Evolutionary conservation across 148 eudicot species (phyloP).

Genomic region (Talinum fruticosum): DNA sequence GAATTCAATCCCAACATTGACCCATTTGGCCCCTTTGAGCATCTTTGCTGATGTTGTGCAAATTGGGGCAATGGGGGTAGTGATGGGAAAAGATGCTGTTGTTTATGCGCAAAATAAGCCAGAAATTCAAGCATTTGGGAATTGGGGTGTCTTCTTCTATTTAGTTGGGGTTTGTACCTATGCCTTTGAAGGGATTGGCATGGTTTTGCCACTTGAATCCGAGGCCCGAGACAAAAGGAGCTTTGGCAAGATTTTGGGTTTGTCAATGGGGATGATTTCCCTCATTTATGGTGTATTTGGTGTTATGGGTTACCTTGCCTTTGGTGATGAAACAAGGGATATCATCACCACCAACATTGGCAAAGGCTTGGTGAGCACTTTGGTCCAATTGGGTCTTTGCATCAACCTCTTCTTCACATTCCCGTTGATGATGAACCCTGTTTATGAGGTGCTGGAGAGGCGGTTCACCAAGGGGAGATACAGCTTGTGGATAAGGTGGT

Average conservation of each 20-base stretch:
- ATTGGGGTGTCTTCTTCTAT: conserved; percentile 37
- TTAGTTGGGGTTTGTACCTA: conserved; percentile 52
- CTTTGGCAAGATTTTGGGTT: conserved; percentile 41
- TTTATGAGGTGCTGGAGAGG: conserved; percentile 79
- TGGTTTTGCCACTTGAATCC: conserved; percentile 53
- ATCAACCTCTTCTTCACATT: conserved; percentile 65
- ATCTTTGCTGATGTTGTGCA: conserved; percentile 60
- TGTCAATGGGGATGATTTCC: conserved; percentile 57
- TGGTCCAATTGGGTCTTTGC: conserved; percentile 67
- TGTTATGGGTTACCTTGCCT: conserved; percentile 66
- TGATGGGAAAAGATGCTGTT: conserved; percentile 41
- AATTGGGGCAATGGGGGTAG: conserved; percentile 53
- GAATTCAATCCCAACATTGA: conserved; percentile 61
- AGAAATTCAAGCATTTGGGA: conserved; percentile 34
- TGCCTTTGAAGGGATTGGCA: conserved; percentile 63
- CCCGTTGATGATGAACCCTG: conserved; percentile 91
- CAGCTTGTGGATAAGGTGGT: conserved; percentile 71
- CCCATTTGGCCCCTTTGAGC: conserved; percentile 60
- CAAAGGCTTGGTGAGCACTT: conserved; percentile 49
- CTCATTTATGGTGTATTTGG: conserved; percentile 62
- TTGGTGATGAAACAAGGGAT: conserved; percentile 63
- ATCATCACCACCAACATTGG: conserved; percentile 76
- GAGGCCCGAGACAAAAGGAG: conserved; percentile 43
- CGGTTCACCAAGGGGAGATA: conserved; percentile 55
- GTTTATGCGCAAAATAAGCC: conserved; percentile 31